Percentiles rank a stretch among this genome's conserved stretches.
phyloP scores from a whole-genome alignment of 169 alveolate species.

The Sarcocystis neurona region DNA sequence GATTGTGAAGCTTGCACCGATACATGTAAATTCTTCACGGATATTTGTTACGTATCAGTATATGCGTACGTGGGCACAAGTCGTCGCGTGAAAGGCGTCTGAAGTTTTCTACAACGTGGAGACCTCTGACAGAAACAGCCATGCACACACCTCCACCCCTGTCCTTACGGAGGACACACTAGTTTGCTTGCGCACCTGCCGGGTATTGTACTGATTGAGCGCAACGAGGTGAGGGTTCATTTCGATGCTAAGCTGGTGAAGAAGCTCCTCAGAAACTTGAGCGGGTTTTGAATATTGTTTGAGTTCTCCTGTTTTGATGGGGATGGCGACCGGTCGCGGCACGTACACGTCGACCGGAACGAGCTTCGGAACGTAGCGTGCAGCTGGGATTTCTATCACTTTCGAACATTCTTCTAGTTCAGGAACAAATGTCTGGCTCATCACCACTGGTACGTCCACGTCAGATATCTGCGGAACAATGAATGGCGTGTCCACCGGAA shows the following conservation, averaged over 20 bases:
- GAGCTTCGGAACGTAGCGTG: constrained; percentile 43
- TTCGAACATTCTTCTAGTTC: constrained; percentile 37
- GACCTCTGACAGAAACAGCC: too few species aligned
- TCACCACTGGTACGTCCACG: constrained; percentile 20
- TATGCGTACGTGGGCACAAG: too few species aligned
- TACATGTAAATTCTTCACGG: background rate
- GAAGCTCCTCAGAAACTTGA: background rate
- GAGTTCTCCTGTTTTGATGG: constrained; percentile 39
- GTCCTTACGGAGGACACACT: too few species aligned
- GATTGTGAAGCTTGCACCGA: background rate
- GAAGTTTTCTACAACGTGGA: too few species aligned
- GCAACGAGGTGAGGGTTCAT: constrained; percentile 39
- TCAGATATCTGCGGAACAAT: constrained; percentile 35
- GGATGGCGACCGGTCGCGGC: constrained; percentile 53
- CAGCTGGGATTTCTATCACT: constrained; percentile 23
- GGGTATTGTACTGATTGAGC: background rate
- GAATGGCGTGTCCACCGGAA: constrained; percentile 41
- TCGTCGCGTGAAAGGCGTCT: too few species aligned
- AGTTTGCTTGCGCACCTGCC: background rate
- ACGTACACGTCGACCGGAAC: constrained; percentile 50
- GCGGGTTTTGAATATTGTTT: background rate
- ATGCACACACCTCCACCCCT: too few species aligned
- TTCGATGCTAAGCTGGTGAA: constrained; percentile 13
- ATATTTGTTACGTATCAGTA: too few species aligned
- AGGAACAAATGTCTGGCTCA: constrained; percentile 41